Conservation (phyloP, 202 grass and related monocot genomes). For the Cymbopogon flexuosus region DNA sequence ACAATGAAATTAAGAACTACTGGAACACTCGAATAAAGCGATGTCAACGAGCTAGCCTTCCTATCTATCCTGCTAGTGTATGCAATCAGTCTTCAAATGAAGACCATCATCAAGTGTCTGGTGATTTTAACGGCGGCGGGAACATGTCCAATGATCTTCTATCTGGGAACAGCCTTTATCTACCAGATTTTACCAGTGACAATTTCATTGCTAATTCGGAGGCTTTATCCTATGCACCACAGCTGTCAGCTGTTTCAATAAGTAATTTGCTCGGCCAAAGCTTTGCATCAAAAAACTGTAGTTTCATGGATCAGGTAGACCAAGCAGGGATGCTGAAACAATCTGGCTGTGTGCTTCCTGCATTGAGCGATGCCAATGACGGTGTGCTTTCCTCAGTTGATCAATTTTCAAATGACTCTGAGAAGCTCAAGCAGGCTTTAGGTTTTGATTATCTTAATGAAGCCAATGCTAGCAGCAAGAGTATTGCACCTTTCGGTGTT, state of each 20-base stretch:
- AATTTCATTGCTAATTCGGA: constrained; percentile 41
- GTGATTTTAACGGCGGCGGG: constrained; percentile 35
- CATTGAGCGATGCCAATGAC: constrained; percentile 46
- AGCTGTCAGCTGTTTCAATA: constrained; percentile 47
- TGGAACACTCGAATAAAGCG: constrained; percentile 98
- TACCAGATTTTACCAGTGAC: constrained; percentile 60
- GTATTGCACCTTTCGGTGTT: constrained; percentile 49
- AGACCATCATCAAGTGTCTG: constrained; percentile 51
- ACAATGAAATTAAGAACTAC: constrained; percentile 99
- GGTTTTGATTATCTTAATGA: constrained; percentile 54
- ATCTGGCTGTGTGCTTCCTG: constrained; percentile 47
- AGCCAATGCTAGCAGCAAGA: constrained; percentile 44
- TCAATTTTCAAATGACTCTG: constrained; percentile 57
- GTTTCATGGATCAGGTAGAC: constrained; percentile 56
- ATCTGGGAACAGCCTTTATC: constrained; percentile 45
- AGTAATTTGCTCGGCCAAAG: constrained; percentile 48
- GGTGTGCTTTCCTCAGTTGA: constrained; percentile 44
- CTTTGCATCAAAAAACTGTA: constrained; percentile 54
- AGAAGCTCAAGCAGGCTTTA: constrained; percentile 44
- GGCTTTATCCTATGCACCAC: constrained; percentile 48
- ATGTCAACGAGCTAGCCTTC: constrained; percentile 67
- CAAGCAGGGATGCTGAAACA: constrained; percentile 48
- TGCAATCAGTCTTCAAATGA: constrained; percentile 52
- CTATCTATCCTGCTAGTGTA: constrained; percentile 69
- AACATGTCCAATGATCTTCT: constrained; percentile 55